phyloP scores from a whole-genome alignment of 1,139 yeast species.

The Hansenula lynferdii region DNA sequence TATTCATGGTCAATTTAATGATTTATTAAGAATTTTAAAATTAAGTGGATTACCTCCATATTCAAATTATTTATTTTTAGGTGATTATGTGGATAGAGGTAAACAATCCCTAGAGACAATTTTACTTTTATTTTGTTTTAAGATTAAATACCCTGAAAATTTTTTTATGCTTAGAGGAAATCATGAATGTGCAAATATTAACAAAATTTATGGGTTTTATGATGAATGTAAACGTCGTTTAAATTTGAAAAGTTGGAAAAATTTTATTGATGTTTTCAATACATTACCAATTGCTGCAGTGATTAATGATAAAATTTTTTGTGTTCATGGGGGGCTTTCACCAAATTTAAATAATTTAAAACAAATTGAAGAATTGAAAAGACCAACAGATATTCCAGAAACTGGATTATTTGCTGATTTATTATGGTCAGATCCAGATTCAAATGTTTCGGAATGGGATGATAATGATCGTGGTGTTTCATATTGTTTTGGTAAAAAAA shows the following conservation, averaged over 20 bases:
- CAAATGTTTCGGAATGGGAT: slow-evolving; percentile 64
- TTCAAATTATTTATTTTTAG: slow-evolving; percentile 72
- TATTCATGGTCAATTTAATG: slow-evolving; percentile 81
- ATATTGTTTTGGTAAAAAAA: slow-evolving; percentile 70
- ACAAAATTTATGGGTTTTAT: slow-evolving; percentile 82
- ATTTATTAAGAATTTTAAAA: slow-evolving; percentile 67
- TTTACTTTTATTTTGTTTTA: slow-evolving; percentile 63
- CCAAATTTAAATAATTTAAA: slow-evolving; percentile 63
- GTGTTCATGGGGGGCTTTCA: slow-evolving; percentile 88
- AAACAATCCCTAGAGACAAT: slow-evolving; percentile 80
- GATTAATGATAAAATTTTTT: slow-evolving; percentile 77
- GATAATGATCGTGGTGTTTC: slow-evolving; percentile 87
- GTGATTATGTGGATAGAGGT: slow-evolving; percentile 87
- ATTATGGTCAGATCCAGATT: slow-evolving; percentile 86
- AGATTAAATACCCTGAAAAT: slow-evolving; percentile 78
- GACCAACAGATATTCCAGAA: slow-evolving; percentile 90
- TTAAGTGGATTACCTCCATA: slow-evolving; percentile 79
- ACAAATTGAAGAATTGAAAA: slow-evolving; percentile 63
- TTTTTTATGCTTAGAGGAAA: slow-evolving; percentile 81
- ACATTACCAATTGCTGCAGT: slow-evolving; percentile 85
- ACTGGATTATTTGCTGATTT: slow-evolving; percentile 76
- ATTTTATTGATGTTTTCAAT: slow-evolving; percentile 77
- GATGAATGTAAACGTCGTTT: slow-evolving; percentile 82
- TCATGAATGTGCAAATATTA: slow-evolving; percentile 80
- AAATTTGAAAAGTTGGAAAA: slow-evolving; percentile 67